Conservation (phyloP, 2,329 filamentous ascomycete genomes). For the Beauveria scarabaeidicola region DNA sequence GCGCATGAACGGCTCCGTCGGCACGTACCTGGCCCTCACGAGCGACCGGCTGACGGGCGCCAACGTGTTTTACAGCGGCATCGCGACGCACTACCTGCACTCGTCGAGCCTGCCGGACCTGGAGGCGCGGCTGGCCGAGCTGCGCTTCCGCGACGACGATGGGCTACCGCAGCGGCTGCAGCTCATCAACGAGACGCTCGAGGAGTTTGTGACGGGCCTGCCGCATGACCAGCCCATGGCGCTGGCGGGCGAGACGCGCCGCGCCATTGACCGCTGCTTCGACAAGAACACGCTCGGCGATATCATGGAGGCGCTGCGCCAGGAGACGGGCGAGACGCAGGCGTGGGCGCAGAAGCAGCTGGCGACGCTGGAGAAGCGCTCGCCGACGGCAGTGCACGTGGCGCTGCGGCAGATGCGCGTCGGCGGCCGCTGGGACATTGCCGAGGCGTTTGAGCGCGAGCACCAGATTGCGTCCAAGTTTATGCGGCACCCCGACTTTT, state of each 20-base stretch:
- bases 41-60: slow-evolving; percentile 74
- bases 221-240: slow-evolving; percentile 64
- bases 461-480: slow-evolving; percentile 77
- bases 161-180: slow-evolving; percentile 51
- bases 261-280: slow-evolving; percentile 81
- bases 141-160: slow-evolving; percentile 77
- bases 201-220: slow-evolving; percentile 82
- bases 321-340: slow-evolving; percentile 41
- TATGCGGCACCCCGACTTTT: slow-evolving; percentile 88
- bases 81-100: slow-evolving; percentile 95
- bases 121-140: slow-evolving; percentile 77
- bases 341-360: slow-evolving; percentile 75
- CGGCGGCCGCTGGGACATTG: slow-evolving; percentile 69
- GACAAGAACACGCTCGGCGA: slow-evolving; percentile 55
- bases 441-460: slow-evolving; percentile 77
- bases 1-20: slow-evolving; percentile 74
- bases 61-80: slow-evolving; percentile 80
- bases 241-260: slow-evolving; percentile 61
- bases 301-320: slow-evolving; percentile 61
- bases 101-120: slow-evolving; percentile 76
- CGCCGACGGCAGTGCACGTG: slow-evolving; percentile 80
- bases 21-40: slow-evolving; percentile 89
- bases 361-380: slow-evolving; percentile 65
- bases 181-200: slow-evolving; percentile 78
- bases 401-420: slow-evolving; percentile 74